Evolutionary conservation across 2,329 filamentous ascomycete species (phyloP).

Genomic region (Massarina eburnea): DNA sequence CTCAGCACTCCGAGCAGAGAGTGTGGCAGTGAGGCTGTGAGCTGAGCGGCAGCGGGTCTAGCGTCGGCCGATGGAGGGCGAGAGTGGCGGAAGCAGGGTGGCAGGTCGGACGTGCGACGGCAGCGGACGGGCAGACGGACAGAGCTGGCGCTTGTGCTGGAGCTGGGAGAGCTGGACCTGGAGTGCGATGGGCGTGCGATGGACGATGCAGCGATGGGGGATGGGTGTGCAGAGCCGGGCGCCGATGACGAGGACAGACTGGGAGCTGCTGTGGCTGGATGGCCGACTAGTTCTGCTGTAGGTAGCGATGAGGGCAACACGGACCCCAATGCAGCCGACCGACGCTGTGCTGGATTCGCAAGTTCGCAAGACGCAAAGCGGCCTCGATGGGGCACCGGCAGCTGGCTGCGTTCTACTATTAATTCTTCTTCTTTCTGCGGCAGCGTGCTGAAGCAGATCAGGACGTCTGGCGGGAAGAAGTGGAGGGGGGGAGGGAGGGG

Average conservation of each 20-base stretch:
- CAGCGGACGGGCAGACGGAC: neutral
- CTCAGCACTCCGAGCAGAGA: conserved; percentile 7
- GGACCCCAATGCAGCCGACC: conserved; percentile 1
- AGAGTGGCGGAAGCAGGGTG: conserved; percentile 1
- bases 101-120: neutral
- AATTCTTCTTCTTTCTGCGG: neutral
- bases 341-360: neutral
- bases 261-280: conserved; percentile 19
- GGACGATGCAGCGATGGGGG: too few relatives aligned
- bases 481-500: neutral
- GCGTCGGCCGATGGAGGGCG: conserved; percentile 6
- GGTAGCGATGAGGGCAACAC: conserved; percentile 1
- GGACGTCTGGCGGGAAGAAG: neutral
- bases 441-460: neutral
- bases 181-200: neutral
- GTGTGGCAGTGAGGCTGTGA: conserved; percentile 18
- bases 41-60: conserved; percentile 9
- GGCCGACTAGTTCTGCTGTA: conserved; percentile 5
- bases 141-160: neutral
- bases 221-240: conserved; percentile 11
- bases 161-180: neutral
- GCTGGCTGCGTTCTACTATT: neutral
- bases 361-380: too few relatives aligned
- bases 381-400: too few relatives aligned
- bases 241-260: conserved; percentile 24